Conservation (phyloP, 192 early-diverging fungal genomes). For the Coemansia sp. region DNA sequence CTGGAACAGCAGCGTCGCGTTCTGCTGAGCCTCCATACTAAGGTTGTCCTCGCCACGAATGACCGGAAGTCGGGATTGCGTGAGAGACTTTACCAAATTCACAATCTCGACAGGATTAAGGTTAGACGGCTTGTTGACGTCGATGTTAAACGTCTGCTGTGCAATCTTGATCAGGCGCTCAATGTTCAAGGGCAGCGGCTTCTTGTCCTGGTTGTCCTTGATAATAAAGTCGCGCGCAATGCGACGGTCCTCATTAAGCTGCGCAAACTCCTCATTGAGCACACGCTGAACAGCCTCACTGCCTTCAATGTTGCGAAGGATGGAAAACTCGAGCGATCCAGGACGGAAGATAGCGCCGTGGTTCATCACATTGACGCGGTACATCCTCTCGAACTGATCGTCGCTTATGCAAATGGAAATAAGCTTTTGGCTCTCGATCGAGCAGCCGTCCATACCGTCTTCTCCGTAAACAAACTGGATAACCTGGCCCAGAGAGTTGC, state of each 20-base stretch:
- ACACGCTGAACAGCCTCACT: constrained; percentile 66
- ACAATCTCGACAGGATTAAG: constrained; percentile 83
- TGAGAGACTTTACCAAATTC: constrained; percentile 69
- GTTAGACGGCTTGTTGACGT: constrained; percentile 75
- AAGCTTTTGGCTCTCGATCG: constrained; percentile 81
- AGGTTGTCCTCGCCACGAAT: constrained; percentile 88
- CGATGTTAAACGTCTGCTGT: constrained; percentile 84
- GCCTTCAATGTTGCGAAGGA: constrained; percentile 76
- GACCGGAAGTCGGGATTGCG: constrained; percentile 67
- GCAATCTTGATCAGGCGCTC: constrained; percentile 88
- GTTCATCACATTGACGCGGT: constrained; percentile 77
- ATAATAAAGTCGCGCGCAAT: constrained; percentile 81
- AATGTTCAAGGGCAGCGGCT: constrained; percentile 92
- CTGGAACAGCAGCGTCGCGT: constrained; percentile 91
- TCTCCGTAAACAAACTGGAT: constrained; percentile 98
- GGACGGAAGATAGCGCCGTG: constrained; percentile 66
- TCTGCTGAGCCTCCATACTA: constrained; percentile 82
- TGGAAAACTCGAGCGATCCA: constrained; percentile 67
- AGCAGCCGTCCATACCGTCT: constrained; percentile 95
- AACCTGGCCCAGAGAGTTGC: constrained; percentile 90
- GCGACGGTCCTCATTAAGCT: constrained; percentile 74
- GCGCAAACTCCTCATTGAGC: constrained; percentile 80
- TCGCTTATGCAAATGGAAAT: constrained; percentile 69
- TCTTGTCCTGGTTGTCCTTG: constrained; percentile 66
- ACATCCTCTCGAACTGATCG: constrained; percentile 73